Percentiles rank a stretch among this genome's conserved stretches.
These are phyloP conservation scores for Delonix regia DNA, from an alignment of 306 rosid genomes.

Conservation along the genomic window DNA sequence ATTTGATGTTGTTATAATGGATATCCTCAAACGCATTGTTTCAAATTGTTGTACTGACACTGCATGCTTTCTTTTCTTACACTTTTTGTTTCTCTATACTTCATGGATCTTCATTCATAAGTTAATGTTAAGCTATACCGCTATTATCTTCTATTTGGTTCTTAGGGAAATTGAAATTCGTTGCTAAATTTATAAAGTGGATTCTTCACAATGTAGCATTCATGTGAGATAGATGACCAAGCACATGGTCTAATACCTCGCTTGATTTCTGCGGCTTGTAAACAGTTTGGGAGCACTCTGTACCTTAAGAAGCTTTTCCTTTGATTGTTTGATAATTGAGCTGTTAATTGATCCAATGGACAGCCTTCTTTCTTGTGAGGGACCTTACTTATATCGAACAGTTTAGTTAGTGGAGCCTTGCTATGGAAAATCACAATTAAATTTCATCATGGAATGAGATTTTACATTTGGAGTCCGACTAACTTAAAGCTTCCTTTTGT, in stretches of 20 bases:
- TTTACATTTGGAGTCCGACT: neutral
- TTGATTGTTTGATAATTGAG: neutral
- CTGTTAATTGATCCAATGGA: neutral
- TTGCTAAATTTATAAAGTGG: slow-evolving; percentile 23
- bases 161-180: slow-evolving; percentile 3
- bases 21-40: slow-evolving; percentile 27
- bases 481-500: neutral
- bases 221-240: neutral
- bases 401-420: too few species aligned
- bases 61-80: slow-evolving; percentile 12
- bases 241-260: neutral
- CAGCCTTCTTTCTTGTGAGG: neutral
- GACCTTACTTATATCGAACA: neutral
- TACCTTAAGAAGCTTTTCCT: neutral
- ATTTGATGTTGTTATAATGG: slow-evolving; percentile 30
- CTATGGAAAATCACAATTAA: neutral
- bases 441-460: neutral
- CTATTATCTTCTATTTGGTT: slow-evolving; percentile 6
- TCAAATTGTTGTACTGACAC: slow-evolving; percentile 14
- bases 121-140: slow-evolving; percentile 13
- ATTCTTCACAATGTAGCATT: neutral
- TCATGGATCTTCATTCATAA: slow-evolving; percentile 7
- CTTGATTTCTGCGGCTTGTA: slow-evolving; percentile 8
- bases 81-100: neutral
- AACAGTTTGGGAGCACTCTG: neutral